phyloP scores from a whole-genome alignment of 495 filamentous ascomycete species.

The Aspergillus nanangensis region DNA sequence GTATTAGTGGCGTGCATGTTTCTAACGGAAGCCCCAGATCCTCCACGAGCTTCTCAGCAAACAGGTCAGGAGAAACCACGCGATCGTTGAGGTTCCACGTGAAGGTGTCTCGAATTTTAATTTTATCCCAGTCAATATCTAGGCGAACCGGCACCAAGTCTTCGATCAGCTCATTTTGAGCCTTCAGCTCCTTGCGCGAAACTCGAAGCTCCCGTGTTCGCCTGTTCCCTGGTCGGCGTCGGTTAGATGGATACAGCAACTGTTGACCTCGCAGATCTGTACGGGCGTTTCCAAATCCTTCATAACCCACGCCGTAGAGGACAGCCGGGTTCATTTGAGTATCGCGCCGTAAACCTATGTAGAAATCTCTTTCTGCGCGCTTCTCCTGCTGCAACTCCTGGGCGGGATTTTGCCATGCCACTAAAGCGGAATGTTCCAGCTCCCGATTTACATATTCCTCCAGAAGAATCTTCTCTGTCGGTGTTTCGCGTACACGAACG shows the following conservation, averaged over 20 bases:
- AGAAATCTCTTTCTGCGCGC: conserved; percentile 50
- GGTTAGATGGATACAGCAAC: conserved; percentile 71
- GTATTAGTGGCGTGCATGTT: conserved; percentile 56
- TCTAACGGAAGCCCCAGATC: conserved; percentile 78
- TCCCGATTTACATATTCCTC: conserved; percentile 78
- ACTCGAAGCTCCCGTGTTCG: conserved; percentile 66
- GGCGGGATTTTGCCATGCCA: conserved; percentile 37
- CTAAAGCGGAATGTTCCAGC: conserved; percentile 56
- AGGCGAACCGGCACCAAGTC: conserved; percentile 86
- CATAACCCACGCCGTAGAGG: conserved; percentile 77
- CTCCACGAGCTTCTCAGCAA: conserved; percentile 85
- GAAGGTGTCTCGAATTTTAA: conserved; percentile 95
- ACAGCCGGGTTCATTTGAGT: conserved; percentile 53
- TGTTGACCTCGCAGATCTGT: conserved; percentile 60
- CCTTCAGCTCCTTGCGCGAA: conserved; percentile 69
- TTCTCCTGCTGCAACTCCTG: conserved; percentile 49
- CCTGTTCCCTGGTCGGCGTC: conserved; percentile 68
- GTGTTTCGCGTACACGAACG: conserved; percentile 34
- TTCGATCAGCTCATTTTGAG: conserved; percentile 84
- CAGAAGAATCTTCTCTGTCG: conserved; percentile 55
- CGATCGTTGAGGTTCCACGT: conserved; percentile 97
- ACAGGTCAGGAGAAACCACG: conserved; percentile 69
- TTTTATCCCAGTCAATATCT: conserved; percentile 93
- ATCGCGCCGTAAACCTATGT: conserved; percentile 43
- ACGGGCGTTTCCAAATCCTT: conserved; percentile 80